phyloP scores from a whole-genome alignment of 352 stramenopile species.

The Pythium coloratum region DNA sequence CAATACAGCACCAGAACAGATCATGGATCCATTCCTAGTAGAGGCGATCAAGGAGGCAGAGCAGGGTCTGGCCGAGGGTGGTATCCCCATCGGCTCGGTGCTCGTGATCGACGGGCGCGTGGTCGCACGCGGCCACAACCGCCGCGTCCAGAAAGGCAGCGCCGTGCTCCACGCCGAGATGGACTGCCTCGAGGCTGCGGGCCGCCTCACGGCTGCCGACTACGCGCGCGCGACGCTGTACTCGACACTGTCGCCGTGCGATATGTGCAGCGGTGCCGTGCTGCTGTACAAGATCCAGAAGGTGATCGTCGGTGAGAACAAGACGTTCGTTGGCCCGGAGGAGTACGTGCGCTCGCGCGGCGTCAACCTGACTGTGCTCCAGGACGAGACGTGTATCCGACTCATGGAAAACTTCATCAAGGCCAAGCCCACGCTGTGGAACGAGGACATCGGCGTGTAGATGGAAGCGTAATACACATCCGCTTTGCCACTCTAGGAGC shows the following conservation, averaged over 20 bases:
- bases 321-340: slow-evolving; percentile 41
- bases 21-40: not conserved
- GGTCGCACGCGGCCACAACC: slow-evolving; percentile 40
- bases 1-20: not conserved
- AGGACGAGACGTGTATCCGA: slow-evolving; percentile 36
- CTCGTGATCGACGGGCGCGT: slow-evolving; percentile 29
- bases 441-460: not conserved
- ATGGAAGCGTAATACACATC: too few species aligned
- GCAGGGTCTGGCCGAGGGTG: slow-evolving; percentile 16
- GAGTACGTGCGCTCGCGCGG: slow-evolving; percentile 34
- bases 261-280: slow-evolving; percentile 46
- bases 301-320: slow-evolving; percentile 46
- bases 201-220: slow-evolving; percentile 35
- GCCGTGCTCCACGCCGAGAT: slow-evolving; percentile 44
- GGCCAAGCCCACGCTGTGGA: slow-evolving; percentile 2
- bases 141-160: slow-evolving; percentile 38
- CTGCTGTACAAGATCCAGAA: slow-evolving; percentile 49
- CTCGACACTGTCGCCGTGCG: slow-evolving; percentile 42
- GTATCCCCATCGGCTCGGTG: slow-evolving; percentile 42
- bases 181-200: slow-evolving; percentile 40
- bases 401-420: slow-evolving; percentile 39
- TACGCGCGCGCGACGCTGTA: slow-evolving; percentile 41
- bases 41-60: not conserved
- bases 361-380: slow-evolving; percentile 33
- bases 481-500: too few species aligned